These are phyloP conservation scores for Backusella macrospora DNA, from an alignment of 192 early-diverging fungal species.

Conservation along the genomic window DNA sequence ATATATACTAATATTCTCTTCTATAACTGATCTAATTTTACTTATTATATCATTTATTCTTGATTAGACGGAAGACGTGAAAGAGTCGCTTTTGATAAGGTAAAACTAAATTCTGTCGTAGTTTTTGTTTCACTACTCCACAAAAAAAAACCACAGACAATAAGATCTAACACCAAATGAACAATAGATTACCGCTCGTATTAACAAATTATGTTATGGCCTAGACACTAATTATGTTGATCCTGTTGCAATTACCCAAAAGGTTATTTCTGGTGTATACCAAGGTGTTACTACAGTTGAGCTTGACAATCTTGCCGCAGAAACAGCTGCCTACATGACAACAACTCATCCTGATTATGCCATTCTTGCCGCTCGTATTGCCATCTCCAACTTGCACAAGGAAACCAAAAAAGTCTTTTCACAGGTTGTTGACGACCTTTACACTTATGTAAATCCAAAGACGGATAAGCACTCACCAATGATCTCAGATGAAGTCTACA, in stretches of 20 bases:
- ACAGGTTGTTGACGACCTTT: slow-evolving; percentile 82
- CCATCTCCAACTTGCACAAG: slow-evolving; percentile 94
- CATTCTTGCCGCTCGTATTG: slow-evolving; percentile 95
- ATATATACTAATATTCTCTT: neutral
- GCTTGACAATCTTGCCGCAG: slow-evolving; percentile 88
- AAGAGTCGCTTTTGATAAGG: slow-evolving; percentile 96
- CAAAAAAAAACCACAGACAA: neutral
- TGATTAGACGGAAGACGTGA: slow-evolving; percentile 81
- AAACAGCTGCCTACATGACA: slow-evolving; percentile 88
- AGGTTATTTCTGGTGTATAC: slow-evolving; percentile 85
- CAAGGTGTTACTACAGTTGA: slow-evolving; percentile 87
- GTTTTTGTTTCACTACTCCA: neutral
- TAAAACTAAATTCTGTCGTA: slow-evolving; percentile 33
- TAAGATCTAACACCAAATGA: neutral
- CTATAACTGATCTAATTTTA: neutral
- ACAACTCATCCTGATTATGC: slow-evolving; percentile 98
- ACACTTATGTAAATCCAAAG: slow-evolving; percentile 90
- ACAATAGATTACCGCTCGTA: slow-evolving; percentile 77
- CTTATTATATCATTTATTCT: neutral
- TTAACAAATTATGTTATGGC: slow-evolving; percentile 96
- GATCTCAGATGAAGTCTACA: slow-evolving; percentile 81
- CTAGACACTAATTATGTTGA: slow-evolving; percentile 95
- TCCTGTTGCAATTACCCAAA: slow-evolving; percentile 91
- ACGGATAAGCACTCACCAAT: slow-evolving; percentile 85
- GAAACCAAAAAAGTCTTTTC: slow-evolving; percentile 87